Conservation (phyloP, 768 basidiomycete genomes). For the Rubroboletus pulcherrimus region DNA sequence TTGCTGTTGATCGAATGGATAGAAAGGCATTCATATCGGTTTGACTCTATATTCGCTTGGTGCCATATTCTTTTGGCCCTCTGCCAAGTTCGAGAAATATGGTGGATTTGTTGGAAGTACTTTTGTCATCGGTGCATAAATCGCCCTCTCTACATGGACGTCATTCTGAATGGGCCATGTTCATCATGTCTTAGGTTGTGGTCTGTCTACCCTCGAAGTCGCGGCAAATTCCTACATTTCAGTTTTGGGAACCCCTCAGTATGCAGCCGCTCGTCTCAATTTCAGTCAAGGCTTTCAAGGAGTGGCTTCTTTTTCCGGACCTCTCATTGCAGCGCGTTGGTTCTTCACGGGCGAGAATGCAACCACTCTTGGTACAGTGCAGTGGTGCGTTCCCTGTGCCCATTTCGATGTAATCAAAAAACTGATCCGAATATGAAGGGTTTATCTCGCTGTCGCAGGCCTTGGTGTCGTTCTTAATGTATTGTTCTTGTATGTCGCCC, state of each 20-base stretch:
- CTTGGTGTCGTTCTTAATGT: constrained; percentile 60
- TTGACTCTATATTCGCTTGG: constrained; percentile 58
- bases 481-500: constrained; percentile 52
- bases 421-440: constrained; percentile 36
- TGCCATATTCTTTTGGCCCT: constrained; percentile 79
- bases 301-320: constrained; percentile 67
- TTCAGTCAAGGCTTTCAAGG: constrained; percentile 81
- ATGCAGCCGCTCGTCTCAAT: constrained; percentile 72
- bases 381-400: constrained; percentile 41
- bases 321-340: constrained; percentile 70
- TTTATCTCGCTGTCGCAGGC: constrained; percentile 61
- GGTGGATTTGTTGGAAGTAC: constrained; percentile 75
- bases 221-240: constrained; percentile 81
- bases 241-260: constrained; percentile 61
- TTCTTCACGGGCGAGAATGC: constrained; percentile 69
- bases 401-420: neutral
- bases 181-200: constrained; percentile 43
- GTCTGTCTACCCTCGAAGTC: constrained; percentile 63
- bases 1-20: neutral
- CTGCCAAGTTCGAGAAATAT: constrained; percentile 62
- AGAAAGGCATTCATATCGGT: constrained; percentile 63
- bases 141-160: neutral
- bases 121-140: constrained; percentile 54
- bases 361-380: constrained; percentile 59
- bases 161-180: neutral